Evolutionary conservation across 1,284 basidiomycete species (phyloP), one percentile per base, ranked within the genome.

Genomic region (Albatrellus sp.): DNA sequence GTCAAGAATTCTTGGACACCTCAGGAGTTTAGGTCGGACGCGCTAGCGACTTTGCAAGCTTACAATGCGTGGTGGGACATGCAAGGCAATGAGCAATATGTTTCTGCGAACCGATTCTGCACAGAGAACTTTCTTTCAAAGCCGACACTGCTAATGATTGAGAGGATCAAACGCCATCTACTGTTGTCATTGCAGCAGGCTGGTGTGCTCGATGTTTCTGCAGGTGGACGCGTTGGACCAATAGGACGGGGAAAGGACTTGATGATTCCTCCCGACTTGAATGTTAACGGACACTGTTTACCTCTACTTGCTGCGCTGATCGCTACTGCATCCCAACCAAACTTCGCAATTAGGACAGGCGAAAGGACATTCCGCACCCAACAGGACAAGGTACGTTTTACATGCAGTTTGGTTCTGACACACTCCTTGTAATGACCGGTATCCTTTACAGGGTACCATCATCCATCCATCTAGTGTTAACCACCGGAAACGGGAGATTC

Each of bases 391-490:
- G 90, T 92, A 51, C 50, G 73, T 59, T 11, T n/a, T 38, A 39
- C 14, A 36, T 41, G 36, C 43, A 36, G 19, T 37, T 42, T 43
- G 13, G 13, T 24, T 49, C 14, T 11, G 20, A 14, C 16, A 41
- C 17, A 45, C 48, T 32, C 42, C 32, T 43, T 12, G 17, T 53
- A 52, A 49, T 48, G 51, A 40, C 46, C 33, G 24, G 44, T 19
- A 32, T 37, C 48, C 37, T 42, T 3, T 53, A 90, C 86, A 61
- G 57, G 12, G 75, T 77, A 8, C 72, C 24, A 24, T 86, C 52
- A 87, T 96, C 48, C 90, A 94, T 57, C 79, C 86, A 1, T 83
- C 84, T 5, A 91, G 88, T 52, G 90, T 97, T 46, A 96, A 94
- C 58, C 71, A 85, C 52, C 73, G 76, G 46, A 87, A 77, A 59